Base-by-base conservation (phyloP, 2,329 filamentous ascomycete species). In the Talaromyces sp. region DNA sequence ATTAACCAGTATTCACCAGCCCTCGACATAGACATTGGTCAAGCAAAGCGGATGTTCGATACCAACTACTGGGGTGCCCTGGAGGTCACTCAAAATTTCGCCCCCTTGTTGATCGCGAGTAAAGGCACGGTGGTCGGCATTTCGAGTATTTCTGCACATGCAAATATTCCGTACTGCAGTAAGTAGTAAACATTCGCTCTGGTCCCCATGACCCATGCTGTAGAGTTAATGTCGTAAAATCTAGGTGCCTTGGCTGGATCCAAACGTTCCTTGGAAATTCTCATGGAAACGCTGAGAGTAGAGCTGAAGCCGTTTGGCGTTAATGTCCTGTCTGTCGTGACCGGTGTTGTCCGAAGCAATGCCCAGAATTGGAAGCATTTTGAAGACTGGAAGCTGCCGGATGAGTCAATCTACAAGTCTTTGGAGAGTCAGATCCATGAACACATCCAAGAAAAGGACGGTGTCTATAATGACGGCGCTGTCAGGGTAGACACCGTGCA, bases 1-100 rank as follows among this genome's bases (percentile, higher is more conserved):
- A 55, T 59, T 1, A 66, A 65, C n/a, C 70, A 70, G n/a, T 64
- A 69, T 9, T 69, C 69, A 61, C 79, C 78, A 1, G 63, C 74
- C 4, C 59, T 80, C 8, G 78, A 81, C 52, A 64, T 69, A 0
- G 66, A 74, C 31, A 61, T 79, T 2, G 66, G 68, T 1, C 63
- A 73, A 16, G 74, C 72, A n/a, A 76, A 72, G 56, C 63, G 59
- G 16, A 34, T 79, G 3, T 80, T 75, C 61, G 76, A 81, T 12
- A 67, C 77, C 16, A 82, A 82, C 63, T 67, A 79, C 27, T 81
- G 73, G 71, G 73, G 73, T 1, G 44, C 70, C 1, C 52, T 81
- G 5, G 63, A 66, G 7, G 69, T 77, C 8, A 73, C 72, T 1
- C 74, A 81, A 42, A 71, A 72, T 0, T 81, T 81, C 62, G 47